phyloP scores from a whole-genome alignment of 768 basidiomycete genomes.

The Pulveroboletus sp. region DNA sequence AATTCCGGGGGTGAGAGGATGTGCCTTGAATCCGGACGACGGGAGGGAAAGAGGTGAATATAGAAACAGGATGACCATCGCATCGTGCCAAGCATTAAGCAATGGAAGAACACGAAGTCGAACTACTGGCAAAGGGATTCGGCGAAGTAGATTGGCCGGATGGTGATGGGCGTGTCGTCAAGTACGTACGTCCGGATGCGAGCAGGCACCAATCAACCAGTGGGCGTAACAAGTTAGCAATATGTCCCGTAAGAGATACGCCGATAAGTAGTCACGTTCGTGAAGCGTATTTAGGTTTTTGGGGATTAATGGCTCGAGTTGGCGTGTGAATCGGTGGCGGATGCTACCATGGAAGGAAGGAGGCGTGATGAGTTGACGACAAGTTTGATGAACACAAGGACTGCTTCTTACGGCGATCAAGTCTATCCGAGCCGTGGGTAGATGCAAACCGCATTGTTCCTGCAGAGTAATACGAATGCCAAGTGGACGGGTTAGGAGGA shows the following conservation, averaged over 20 bases:
- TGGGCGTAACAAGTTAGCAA: not conserved
- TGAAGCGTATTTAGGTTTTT: conserved; percentile 11
- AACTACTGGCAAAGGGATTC: not conserved
- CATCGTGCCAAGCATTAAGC: not conserved
- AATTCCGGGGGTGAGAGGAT: not conserved
- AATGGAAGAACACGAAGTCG: not conserved
- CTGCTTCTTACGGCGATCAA: not conserved
- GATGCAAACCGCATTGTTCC: not conserved
- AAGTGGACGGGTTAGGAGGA: not conserved
- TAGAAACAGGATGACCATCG: not conserved
- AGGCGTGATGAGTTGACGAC: not conserved
- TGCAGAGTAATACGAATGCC: not conserved
- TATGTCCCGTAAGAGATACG: conserved; percentile 3
- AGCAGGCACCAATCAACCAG: no score
- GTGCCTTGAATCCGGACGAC: not conserved
- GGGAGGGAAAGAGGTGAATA: not conserved
- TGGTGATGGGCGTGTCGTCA: not conserved
- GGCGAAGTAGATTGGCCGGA: not conserved
- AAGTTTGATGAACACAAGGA: not conserved
- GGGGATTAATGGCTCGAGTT: not conserved
- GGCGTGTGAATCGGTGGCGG: conserved; percentile 16
- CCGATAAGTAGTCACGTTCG: not conserved
- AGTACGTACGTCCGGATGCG: not conserved
- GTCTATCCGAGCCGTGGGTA: not conserved
- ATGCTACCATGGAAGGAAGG: not conserved